Conservation (phyloP, 2,329 filamentous ascomycete genomes). For the Alternaria postmessia region DNA sequence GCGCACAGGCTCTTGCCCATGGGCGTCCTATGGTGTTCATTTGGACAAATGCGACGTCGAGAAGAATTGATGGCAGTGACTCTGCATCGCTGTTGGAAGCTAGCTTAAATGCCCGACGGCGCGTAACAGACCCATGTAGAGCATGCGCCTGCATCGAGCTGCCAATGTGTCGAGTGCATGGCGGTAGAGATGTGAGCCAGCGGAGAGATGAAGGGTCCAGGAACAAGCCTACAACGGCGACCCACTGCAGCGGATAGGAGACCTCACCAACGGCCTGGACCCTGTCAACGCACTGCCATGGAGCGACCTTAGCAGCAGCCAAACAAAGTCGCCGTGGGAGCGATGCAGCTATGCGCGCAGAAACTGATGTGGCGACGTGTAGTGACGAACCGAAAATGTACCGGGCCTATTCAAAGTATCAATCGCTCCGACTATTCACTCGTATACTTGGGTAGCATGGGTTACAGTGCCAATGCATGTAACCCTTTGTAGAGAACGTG, state of each 20-base stretch:
- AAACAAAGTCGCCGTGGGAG: neutral
- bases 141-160: neutral
- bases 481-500: conserved; percentile 6
- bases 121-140: neutral
- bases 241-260: conserved; percentile 12
- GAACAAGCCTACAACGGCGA: conserved; percentile 10
- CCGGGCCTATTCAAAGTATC: neutral
- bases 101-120: neutral
- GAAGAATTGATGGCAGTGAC: neutral
- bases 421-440: neutral
- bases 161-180: conserved; percentile 2
- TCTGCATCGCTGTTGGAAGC: neutral
- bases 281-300: conserved; percentile 12
- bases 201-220: conserved; percentile 14
- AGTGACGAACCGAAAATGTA: neutral
- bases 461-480: conserved; percentile 13
- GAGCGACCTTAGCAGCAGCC: conserved; percentile 1
- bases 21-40: neutral
- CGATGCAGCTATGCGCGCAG: neutral
- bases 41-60: no score
- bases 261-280: conserved; percentile 2
- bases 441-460: neutral
- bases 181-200: neutral
- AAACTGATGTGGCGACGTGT: neutral
- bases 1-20: neutral